phyloP scores from a whole-genome alignment of 208 protist genomes.

The Tetramitus jugosus region DNA sequence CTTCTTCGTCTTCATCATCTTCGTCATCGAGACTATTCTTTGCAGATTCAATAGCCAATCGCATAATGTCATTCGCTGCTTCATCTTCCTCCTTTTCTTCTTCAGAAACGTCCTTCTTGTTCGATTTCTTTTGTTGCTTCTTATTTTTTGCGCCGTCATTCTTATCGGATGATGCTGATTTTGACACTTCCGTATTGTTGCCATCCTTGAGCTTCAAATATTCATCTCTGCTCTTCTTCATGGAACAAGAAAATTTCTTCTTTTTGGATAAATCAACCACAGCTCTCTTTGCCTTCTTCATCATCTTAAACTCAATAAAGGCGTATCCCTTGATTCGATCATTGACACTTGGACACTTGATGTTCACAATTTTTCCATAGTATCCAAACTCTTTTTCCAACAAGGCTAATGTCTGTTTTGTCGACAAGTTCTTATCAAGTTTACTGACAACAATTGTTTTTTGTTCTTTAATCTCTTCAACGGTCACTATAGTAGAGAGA shows the following conservation, averaged over 20 bases:
- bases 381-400: not conserved
- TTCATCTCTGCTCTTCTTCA: not conserved
- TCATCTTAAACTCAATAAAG: slow-evolving; percentile 6
- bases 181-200: not conserved
- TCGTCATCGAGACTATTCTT: not conserved
- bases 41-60: not conserved
- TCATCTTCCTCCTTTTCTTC: not conserved
- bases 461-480: no score
- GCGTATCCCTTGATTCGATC: not conserved
- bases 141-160: no score
- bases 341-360: not conserved
- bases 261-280: not conserved
- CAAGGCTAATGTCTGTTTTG: no score
- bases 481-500: no score
- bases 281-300: not conserved
- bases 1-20: not conserved
- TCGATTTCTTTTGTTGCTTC: not conserved
- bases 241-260: not conserved
- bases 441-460: no score
- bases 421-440: no score
- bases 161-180: no score
- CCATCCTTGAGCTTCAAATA: not conserved
- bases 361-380: not conserved
- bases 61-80: not conserved
- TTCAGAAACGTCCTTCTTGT: not conserved